Conservation (phyloP, 495 filamentous ascomycete species). For the Penicillium atrosanguineum region DNA sequence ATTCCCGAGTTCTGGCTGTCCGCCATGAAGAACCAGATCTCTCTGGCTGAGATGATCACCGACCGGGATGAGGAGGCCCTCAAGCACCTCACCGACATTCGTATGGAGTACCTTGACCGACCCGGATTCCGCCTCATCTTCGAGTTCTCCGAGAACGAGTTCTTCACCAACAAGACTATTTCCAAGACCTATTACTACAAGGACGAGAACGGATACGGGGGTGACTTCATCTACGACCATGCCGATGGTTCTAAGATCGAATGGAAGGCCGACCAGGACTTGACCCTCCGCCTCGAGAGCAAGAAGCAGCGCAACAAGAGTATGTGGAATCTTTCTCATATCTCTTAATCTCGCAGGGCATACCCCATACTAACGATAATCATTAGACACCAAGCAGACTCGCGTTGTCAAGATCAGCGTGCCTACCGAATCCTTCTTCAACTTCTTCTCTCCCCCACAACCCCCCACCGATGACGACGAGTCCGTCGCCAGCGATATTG, state of each 20-base stretch:
- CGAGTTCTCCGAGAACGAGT: constrained; percentile 91
- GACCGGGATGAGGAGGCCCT: constrained; percentile 93
- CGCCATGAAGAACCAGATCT: constrained; percentile 98
- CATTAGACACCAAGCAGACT: constrained; percentile 93
- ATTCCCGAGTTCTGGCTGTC: constrained; percentile 99
- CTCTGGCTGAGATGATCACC: constrained; percentile 95
- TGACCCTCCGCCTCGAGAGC: constrained; percentile 92
- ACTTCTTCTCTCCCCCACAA: constrained; percentile 97
- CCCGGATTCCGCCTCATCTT: constrained; percentile 98
- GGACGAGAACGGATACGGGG: constrained; percentile 96
- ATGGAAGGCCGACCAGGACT: constrained; percentile 90
- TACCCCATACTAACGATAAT: constrained; percentile 24
- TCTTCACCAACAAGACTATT: constrained; percentile 94
- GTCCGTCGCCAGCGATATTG: constrained; percentile 83
- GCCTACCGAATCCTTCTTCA: constrained; percentile 98
- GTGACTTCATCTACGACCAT: constrained; percentile 99
- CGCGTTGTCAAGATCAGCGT: constrained; percentile 98
- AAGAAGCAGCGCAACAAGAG: constrained; percentile 99
- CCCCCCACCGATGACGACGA: constrained; percentile 73
- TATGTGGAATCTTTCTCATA: constrained; percentile 45
- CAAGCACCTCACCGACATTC: constrained; percentile 87
- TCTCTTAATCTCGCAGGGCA: not conserved
- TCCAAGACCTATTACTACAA: constrained; percentile 99
- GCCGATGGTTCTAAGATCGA: constrained; percentile 97
- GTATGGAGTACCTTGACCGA: constrained; percentile 98